Base-by-base conservation (phyloP, 352 stramenopile species). In the Globisporangium camurandrum region DNA sequence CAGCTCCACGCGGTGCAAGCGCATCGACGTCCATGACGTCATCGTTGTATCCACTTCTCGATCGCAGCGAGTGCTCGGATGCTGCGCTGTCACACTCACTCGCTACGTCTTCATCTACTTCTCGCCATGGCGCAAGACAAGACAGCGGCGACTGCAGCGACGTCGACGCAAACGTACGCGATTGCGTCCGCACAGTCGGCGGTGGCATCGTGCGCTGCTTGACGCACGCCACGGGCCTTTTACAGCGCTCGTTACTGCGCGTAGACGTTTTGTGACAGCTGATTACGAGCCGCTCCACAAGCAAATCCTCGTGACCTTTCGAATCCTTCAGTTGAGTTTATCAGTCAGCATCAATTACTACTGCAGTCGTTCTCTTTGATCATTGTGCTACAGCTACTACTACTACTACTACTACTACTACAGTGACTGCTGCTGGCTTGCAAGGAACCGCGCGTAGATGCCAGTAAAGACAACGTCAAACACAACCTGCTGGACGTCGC, bases 401-500 rank as follows among this genome's bases (percentile, higher is more conserved):
- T n/a, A n/a, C n/a, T n/a, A n/a, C n/a, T n/a, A n/a, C n/a, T n/a
- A n/a, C n/a, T n/a, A n/a, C n/a, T 22, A 16, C 41, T 19, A 11
- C 40, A 28, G 12, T 11, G 6, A 28, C n/a, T 26, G 24, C 12
- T 8, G 17, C 27, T 36, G 46, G 36, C 34, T 58, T 14, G 51
- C 43, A 26, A 57, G 34, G 31, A 70, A 88, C n/a, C 70, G 62
- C 7, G 57, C 39, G 46, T 76, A 85, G n/a, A 86, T 60, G 20
- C 69, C 62, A 38, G 51, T 61, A 57, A 71, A 86, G 28, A 88
- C 57, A 19, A 86, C 51, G 8, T 86, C 70, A 40, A 84, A 80
- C 22, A 85, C 66, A 33, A 84, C 59, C 4, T 52, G 36, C 43
- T 84, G 71, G 0, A 76, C 51, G 7, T 88, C 76, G 46, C 86